These are phyloP conservation scores for Dictyostelium purpureum DNA, from an alignment of 78 protist species.

Conservation along the genomic window DNA sequence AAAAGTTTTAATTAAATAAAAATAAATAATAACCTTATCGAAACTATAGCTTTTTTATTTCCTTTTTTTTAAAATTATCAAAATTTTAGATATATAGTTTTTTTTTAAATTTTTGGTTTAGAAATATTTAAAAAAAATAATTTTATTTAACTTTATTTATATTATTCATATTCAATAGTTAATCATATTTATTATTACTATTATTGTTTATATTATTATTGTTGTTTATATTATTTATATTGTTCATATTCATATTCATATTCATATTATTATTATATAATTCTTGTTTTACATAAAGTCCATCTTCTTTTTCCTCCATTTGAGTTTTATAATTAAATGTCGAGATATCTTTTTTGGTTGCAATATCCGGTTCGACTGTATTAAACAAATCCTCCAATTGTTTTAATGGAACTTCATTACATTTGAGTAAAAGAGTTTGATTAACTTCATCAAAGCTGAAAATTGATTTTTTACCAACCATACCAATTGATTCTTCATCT, in stretches of 20 bases:
- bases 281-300: slow-evolving; percentile 17
- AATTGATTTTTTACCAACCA: slow-evolving; percentile 66
- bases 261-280: neutral
- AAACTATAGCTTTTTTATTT: neutral
- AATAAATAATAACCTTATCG: neutral
- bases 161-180: too few relatives aligned
- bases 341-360: slow-evolving; percentile 26
- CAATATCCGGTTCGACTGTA: slow-evolving; percentile 21
- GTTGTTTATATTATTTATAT: neutral
- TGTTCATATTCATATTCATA: neutral
- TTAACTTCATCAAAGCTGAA: slow-evolving; percentile 59
- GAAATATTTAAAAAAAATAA: neutral
- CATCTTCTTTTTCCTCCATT: slow-evolving; percentile 72
- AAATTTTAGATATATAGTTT: neutral
- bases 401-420: slow-evolving; percentile 1
- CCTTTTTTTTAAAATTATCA: neutral
- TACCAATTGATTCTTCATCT: slow-evolving; percentile 24
- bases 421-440: slow-evolving; percentile 52
- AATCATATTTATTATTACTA: neutral
- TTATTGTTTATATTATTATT: neutral
- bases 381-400: slow-evolving; percentile 44
- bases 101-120: neutral
- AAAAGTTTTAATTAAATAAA: neutral
- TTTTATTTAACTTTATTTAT: too few relatives aligned
- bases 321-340: slow-evolving; percentile 34